phyloP scores from a whole-genome alignment of 2,329 filamentous ascomycete genomes.

The Fusarium avenaceum region DNA sequence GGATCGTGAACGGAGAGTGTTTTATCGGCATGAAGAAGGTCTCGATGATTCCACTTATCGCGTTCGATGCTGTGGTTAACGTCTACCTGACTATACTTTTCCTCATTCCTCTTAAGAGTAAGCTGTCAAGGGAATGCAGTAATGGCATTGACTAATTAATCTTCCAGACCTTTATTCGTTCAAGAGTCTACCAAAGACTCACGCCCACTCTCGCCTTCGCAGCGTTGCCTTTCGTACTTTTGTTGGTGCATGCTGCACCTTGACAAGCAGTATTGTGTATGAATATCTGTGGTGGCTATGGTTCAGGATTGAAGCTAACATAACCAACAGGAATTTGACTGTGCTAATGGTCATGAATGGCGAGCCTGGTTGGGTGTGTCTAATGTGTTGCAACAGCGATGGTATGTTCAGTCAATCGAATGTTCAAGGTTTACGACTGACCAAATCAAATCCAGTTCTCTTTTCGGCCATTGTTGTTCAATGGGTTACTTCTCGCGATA shows the following conservation, averaged over 20 bases:
- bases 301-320: constrained; percentile 15
- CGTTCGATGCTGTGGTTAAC: constrained; percentile 72
- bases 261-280: constrained; percentile 70
- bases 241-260: constrained; percentile 68
- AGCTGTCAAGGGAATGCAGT: constrained; percentile 23
- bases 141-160: neutral
- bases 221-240: constrained; percentile 70
- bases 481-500: constrained; percentile 68
- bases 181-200: constrained; percentile 60
- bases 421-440: neutral
- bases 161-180: constrained; percentile 67
- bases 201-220: constrained; percentile 60
- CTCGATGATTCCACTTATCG: constrained; percentile 72
- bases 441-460: constrained; percentile 59
- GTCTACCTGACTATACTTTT: constrained; percentile 75
- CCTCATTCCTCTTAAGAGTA: constrained; percentile 70
- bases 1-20: constrained; percentile 67
- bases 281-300: constrained; percentile 28
- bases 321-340: constrained; percentile 64
- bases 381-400: constrained; percentile 75
- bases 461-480: constrained; percentile 73
- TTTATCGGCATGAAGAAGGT: constrained; percentile 72
- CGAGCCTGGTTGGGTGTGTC: constrained; percentile 74
- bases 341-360: constrained; percentile 70
- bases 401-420: constrained; percentile 57